Base-by-base conservation (phyloP, 2,329 filamentous ascomycete genomes). In the Sclerotinia spermophila region DNA sequence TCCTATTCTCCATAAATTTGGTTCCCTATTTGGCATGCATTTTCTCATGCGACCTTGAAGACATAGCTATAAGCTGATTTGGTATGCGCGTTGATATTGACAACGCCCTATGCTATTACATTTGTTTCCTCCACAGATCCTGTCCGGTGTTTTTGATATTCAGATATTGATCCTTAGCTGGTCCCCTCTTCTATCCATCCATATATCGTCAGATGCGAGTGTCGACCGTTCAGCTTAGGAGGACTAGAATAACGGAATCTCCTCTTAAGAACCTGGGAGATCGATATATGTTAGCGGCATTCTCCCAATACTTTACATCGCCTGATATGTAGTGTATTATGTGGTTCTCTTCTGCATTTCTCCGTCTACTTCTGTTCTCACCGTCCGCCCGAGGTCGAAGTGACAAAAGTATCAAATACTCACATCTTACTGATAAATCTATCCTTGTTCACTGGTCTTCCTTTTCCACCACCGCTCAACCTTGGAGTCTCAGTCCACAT, bases 401-500 rank as follows among this genome's bases (percentile, higher is more conserved):
- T 53, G 35, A 30, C 62, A 42, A 40, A 59, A 53, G 45, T 45
- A 10, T 27, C 44, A 19, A 61, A 61, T 59, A 87, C 89, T 76
- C 81, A 94, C 94, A 97, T 95, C 85, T 97, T 97, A 86, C 93
- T 97, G 79, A 98, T 96, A 82, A 97, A 97, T 56, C 96, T 87
- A 82, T 99, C 96, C 88, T 98, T 97, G 85, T 99, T 99, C 73
- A 98, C 93, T 59, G 92, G 90, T 78, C 91, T 86, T 70, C 94
- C 94, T 83, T 94, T 94, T 85, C 95, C 96, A 75, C 95, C 95
- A 75, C 90, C 91, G 33, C 92, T 89, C 79, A 92, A 86, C 72
- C 89, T 85, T 64, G 95, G 94, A 70, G 92, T 96, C 84, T 99
- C 96, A 15, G 94, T 97, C 96, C 96, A 99, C 95, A 99, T 98